Evolutionary conservation across 306 rosid genomes (phyloP).

Genomic region (Cucumis melo): DNA sequence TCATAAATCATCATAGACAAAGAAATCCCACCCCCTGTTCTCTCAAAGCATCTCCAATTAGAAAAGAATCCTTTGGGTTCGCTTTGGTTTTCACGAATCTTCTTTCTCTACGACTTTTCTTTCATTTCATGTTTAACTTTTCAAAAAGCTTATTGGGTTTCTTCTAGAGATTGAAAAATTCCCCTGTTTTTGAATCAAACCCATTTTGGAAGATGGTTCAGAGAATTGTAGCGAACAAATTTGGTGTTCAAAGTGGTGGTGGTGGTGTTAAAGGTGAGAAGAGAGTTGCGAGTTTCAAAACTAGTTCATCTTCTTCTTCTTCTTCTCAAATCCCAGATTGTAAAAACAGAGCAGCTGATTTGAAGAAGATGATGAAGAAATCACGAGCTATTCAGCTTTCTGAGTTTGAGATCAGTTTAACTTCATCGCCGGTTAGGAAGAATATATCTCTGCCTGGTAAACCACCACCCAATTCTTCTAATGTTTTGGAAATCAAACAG

Average conservation of each 20-base stretch:
- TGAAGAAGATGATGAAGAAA: constrained; percentile 81
- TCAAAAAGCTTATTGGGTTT: not conserved
- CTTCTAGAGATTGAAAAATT: not conserved
- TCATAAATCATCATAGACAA: not conserved
- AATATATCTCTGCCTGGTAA: constrained; percentile 31
- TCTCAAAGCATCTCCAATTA: not conserved
- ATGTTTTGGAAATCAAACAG: constrained; percentile 18
- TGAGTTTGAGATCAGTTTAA: constrained; percentile 33
- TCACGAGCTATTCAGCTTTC: constrained; percentile 50
- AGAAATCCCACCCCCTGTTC: not conserved
- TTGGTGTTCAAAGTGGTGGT: constrained; percentile 38
- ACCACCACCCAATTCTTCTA: constrained; percentile 16
- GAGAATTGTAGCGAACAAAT: constrained; percentile 46
- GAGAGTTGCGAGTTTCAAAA: constrained; percentile 30
- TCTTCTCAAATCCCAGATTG: constrained; percentile 49
- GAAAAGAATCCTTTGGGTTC: not conserved
- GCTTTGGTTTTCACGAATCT: constrained; percentile 3
- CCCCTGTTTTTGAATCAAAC: constrained; percentile 1
- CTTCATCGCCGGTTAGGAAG: constrained; percentile 22
- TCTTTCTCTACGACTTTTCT: not conserved
- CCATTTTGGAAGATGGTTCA: constrained; percentile 56
- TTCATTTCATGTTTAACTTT: not conserved
- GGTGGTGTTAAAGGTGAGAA: constrained; percentile 45
- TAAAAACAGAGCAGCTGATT: constrained; percentile 50
- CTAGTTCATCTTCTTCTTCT: constrained; percentile 8